Percentiles rank a stretch among this genome's conserved stretches.
These are phyloP conservation scores for Xylaria multiplex DNA, from an alignment of 2,329 filamentous ascomycete genomes.

Conservation along the genomic window DNA sequence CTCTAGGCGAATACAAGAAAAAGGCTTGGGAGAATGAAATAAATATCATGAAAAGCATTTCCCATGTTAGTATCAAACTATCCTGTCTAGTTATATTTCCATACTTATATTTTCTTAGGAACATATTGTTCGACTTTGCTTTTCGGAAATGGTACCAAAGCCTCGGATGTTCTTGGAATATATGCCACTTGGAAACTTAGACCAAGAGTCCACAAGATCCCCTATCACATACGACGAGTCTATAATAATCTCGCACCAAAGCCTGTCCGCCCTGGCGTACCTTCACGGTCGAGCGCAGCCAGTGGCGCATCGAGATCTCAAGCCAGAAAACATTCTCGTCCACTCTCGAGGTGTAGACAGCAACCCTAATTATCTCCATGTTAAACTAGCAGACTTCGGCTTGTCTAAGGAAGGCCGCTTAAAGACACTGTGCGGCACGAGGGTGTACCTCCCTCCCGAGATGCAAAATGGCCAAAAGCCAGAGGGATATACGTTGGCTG, in stretches of 20 bases:
- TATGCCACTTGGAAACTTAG: slow-evolving; percentile 3
- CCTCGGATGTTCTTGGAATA: slow-evolving; percentile 7
- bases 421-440: slow-evolving; percentile 1
- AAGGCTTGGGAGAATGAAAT: background rate
- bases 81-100: background rate
- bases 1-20: background rate
- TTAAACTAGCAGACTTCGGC: slow-evolving; percentile 25
- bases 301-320: slow-evolving; percentile 15
- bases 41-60: background rate
- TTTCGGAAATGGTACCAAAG: background rate
- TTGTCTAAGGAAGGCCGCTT: slow-evolving; percentile 11
- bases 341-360: slow-evolving; percentile 2
- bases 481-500: slow-evolving; percentile 5
- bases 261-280: slow-evolving; percentile 1
- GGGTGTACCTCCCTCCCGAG: background rate
- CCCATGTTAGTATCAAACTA: background rate
- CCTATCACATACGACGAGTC: background rate
- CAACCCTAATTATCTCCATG: slow-evolving; percentile 3
- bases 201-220: background rate
- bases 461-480: background rate
- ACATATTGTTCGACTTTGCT: background rate
- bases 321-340: slow-evolving; percentile 23
- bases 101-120: slow-evolving; percentile 4
- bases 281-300: slow-evolving; percentile 4
- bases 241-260: slow-evolving; percentile 1